phyloP scores from a whole-genome alignment of 331 rosid genomes.

The Rhamnella rubrinervis region DNA sequence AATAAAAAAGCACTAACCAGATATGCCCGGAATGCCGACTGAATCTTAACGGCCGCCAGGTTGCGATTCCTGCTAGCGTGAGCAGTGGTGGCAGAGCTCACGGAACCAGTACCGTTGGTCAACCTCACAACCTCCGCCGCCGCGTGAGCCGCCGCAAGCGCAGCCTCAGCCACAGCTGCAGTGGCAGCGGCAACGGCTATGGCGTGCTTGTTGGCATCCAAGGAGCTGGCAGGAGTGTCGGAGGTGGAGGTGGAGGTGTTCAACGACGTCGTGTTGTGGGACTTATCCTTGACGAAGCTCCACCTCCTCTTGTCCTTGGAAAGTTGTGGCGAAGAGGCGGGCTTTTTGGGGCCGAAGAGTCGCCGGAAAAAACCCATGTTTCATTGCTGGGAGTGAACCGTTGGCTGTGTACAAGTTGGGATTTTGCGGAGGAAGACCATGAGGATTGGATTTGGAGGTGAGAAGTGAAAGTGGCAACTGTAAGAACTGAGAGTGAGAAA shows the following conservation, averaged over 20 bases:
- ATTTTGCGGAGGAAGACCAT: not conserved
- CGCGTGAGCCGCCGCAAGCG: conserved; percentile 77
- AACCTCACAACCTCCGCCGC: conserved; percentile 90
- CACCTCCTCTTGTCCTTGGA: conserved; percentile 34
- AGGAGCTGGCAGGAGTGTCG: conserved; percentile 14
- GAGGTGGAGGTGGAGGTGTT: conserved; percentile 5
- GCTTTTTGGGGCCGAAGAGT: conserved; percentile 52
- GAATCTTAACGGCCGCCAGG: conserved; percentile 55
- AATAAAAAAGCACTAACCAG: conserved; percentile 45
- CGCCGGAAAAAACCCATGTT: conserved; percentile 78
- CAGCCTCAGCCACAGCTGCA: conserved; percentile 79
- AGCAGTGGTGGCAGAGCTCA: conserved; percentile 2
- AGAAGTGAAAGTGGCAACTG: not conserved
- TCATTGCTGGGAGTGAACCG: conserved; percentile 30
- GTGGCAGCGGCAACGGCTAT: conserved; percentile 83
- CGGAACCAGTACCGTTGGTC: conserved; percentile 33
- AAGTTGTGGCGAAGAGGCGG: conserved; percentile 18
- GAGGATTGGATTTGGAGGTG: not conserved
- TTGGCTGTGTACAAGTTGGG: not conserved
- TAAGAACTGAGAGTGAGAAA: not conserved
- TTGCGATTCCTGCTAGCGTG: conserved; percentile 16
- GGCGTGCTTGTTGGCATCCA: conserved; percentile 69
- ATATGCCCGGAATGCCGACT: conserved; percentile 75
- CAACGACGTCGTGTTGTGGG: not conserved
- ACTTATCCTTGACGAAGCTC: conserved; percentile 31